Conservation (phyloP, 2,329 filamentous ascomycete genomes). For the Sordariomycetes sp. region DNA sequence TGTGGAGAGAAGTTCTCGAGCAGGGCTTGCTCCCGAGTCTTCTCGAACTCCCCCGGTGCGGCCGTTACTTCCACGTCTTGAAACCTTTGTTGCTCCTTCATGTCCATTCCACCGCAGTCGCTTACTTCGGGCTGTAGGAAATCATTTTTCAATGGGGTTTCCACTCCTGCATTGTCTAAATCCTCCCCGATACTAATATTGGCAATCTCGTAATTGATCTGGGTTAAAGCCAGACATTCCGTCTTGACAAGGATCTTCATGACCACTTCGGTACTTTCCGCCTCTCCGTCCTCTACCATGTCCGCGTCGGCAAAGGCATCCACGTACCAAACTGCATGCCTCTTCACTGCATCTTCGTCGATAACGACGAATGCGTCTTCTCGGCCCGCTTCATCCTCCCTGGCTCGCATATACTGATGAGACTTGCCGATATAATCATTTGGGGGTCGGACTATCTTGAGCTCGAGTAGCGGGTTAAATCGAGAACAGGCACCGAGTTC, state of each 20-base stretch:
- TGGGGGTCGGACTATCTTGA: constrained; percentile 11
- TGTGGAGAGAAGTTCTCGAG: neutral
- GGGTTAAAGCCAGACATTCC: constrained; percentile 8
- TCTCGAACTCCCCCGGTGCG: constrained; percentile 12
- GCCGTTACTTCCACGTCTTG: constrained; percentile 7
- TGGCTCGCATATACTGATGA: constrained; percentile 11
- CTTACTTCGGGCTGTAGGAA: constrained; percentile 10
- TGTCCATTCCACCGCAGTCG: constrained; percentile 8
- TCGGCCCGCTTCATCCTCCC: constrained; percentile 11
- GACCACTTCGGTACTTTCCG: constrained; percentile 9
- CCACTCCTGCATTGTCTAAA: constrained; percentile 10
- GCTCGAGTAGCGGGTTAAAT: constrained; percentile 10
- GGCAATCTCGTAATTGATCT: constrained; percentile 12
- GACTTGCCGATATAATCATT: constrained; percentile 10
- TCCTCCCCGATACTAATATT: constrained; percentile 12
- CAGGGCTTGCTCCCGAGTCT: constrained; percentile 7
- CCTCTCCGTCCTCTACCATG: constrained; percentile 7
- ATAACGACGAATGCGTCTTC: constrained; percentile 9
- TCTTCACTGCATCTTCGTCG: constrained; percentile 6
- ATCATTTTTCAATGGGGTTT: constrained; percentile 5
- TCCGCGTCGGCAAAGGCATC: constrained; percentile 8
- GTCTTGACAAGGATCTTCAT: constrained; percentile 12
- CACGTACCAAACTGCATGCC: constrained; percentile 12
- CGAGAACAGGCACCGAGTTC: constrained; percentile 10
- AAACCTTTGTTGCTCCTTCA: constrained; percentile 3